These are phyloP conservation scores for Geosmithia putterillii DNA, from an alignment of 2,329 filamentous ascomycete species.

Conservation along the genomic window DNA sequence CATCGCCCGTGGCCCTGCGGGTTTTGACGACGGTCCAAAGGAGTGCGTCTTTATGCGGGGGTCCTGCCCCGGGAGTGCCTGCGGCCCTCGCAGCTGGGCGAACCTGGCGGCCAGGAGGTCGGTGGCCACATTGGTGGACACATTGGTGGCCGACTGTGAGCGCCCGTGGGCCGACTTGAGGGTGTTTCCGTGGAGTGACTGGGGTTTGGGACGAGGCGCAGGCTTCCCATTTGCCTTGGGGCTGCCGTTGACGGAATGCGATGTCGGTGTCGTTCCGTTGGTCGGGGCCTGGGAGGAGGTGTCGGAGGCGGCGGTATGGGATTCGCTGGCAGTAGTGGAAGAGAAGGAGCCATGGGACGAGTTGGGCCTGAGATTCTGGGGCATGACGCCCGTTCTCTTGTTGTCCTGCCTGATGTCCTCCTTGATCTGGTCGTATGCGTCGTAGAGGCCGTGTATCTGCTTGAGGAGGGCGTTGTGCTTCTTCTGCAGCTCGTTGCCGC, in stretches of 20 bases:
- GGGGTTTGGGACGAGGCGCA: conserved; percentile 53
- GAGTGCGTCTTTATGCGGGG: conserved; percentile 39
- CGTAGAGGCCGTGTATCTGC: conserved; percentile 33
- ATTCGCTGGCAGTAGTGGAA: not conserved
- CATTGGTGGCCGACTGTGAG: conserved; percentile 12
- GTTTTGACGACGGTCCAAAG: conserved; percentile 20
- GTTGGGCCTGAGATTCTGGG: conserved; percentile 10
- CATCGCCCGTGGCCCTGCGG: conserved; percentile 40
- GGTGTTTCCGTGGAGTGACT: conserved; percentile 50
- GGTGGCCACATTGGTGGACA: conserved; percentile 15
- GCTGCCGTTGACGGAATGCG: conserved; percentile 6
- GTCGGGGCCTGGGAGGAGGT: not conserved
- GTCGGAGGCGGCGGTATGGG: not conserved
- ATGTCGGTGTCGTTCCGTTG: not conserved
- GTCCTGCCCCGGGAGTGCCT: conserved; percentile 31
- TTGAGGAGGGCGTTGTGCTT: conserved; percentile 37
- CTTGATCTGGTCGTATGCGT: conserved; percentile 45
- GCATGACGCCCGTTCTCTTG: conserved; percentile 43
- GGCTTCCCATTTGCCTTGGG: conserved; percentile 27
- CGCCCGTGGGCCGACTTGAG: conserved; percentile 18
- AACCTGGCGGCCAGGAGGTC: conserved; percentile 37
- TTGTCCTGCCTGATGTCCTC: conserved; percentile 51
- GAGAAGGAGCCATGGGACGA: not conserved
- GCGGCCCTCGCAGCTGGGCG: conserved; percentile 37
- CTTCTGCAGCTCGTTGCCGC: conserved; percentile 28